Conservation (phyloP, 2,329 filamentous ascomycete species). For the Lizonia empirigonia region DNA sequence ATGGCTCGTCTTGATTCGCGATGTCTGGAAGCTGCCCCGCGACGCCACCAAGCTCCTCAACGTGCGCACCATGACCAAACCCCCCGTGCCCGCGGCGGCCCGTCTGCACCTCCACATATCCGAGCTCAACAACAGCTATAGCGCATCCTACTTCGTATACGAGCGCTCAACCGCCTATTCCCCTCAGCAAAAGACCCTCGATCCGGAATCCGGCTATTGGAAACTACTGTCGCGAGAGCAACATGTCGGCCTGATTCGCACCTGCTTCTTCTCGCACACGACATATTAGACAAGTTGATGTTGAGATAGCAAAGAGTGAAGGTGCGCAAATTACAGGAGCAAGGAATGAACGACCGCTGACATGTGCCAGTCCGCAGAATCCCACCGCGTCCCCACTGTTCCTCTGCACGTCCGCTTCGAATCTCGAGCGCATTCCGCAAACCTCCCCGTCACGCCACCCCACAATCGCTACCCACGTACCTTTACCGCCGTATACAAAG, state of each 20-base stretch:
- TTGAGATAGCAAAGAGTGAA: slow-evolving; percentile 4
- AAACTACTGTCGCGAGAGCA: not conserved
- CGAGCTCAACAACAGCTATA: slow-evolving; percentile 45
- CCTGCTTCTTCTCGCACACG: slow-evolving; percentile 15
- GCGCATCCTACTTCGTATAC: slow-evolving; percentile 34
- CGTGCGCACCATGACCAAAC: slow-evolving; percentile 25
- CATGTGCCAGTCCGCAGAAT: slow-evolving; percentile 14
- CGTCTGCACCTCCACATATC: slow-evolving; percentile 31
- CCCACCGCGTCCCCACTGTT: slow-evolving; percentile 20
- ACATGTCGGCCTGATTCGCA: slow-evolving; percentile 25
- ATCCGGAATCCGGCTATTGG: slow-evolving; percentile 5
- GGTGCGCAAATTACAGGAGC: slow-evolving; percentile 11
- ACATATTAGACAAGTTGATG: not conserved
- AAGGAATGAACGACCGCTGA: slow-evolving; percentile 9
- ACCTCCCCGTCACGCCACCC: slow-evolving; percentile 15
- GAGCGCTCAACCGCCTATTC: slow-evolving; percentile 20
- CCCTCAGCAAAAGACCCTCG: slow-evolving; percentile 13
- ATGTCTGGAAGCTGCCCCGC: slow-evolving; percentile 15
- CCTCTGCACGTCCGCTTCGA: slow-evolving; percentile 18
- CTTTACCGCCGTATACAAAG: slow-evolving; percentile 15
- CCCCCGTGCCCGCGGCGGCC: slow-evolving; percentile 17
- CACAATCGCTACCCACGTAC: slow-evolving; percentile 21
- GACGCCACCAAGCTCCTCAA: slow-evolving; percentile 24
- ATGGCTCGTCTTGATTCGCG: slow-evolving; percentile 1
- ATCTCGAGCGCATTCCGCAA: slow-evolving; percentile 14